A percentile compares a stretch with the other conserved stretches of the same genome.
phyloP scores from a whole-genome alignment of 129 eudicot species.

The Flaveria sonorensis region DNA sequence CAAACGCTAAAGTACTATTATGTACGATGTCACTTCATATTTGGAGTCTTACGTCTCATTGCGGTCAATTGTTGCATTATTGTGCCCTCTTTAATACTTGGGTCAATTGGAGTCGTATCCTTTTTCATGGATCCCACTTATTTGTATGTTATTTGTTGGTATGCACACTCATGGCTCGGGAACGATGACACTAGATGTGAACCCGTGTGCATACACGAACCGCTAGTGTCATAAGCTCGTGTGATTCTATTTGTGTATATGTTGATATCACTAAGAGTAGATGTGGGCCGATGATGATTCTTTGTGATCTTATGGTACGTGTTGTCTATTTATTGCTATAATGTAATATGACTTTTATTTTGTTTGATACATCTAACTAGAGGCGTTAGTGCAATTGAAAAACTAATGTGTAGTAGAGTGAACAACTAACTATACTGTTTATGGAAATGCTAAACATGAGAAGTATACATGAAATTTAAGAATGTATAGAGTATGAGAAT shows the following conservation, averaged over 20 bases:
- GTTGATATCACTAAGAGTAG: constrained; percentile 1
- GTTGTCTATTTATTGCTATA: background rate
- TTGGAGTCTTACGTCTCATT: constrained; percentile 21
- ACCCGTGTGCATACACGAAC: constrained; percentile 23
- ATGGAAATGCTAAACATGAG: background rate
- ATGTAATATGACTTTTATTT: background rate
- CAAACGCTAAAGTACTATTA: constrained; percentile 37
- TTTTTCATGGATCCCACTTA: constrained; percentile 32
- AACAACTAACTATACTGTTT: background rate
- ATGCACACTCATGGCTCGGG: constrained; percentile 17
- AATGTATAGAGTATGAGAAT: too few species aligned
- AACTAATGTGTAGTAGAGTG: background rate
- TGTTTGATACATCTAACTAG: background rate
- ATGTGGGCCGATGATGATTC: background rate
- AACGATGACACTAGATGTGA: background rate
- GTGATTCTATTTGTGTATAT: constrained; percentile 9
- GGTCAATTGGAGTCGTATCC: constrained; percentile 31
- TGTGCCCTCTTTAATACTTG: constrained; percentile 25
- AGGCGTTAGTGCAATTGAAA: background rate
- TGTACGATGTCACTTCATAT: constrained; percentile 38
- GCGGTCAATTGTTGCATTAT: constrained; percentile 38
- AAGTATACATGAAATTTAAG: background rate
- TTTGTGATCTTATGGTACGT: background rate
- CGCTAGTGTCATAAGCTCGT: constrained; percentile 23
- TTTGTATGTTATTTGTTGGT: constrained; percentile 21